These are phyloP conservation scores for Pseudopithomyces maydicus DNA, from an alignment of 2,329 filamentous ascomycete species.

Conservation along the genomic window DNA sequence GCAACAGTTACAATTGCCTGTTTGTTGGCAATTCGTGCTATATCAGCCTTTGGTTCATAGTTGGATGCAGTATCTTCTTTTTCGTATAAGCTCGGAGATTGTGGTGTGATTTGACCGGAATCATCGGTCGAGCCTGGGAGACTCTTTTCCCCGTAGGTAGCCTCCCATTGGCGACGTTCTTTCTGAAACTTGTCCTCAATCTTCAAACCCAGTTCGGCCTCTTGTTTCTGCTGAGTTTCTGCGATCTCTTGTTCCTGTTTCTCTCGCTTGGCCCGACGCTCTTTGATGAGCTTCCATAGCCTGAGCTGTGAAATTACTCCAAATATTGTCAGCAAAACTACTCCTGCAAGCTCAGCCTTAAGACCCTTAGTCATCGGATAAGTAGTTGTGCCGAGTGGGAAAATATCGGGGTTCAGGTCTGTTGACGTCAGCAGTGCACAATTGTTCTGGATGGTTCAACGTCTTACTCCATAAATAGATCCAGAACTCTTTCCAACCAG, in stretches of 20 bases:
- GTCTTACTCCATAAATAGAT: constrained; percentile 79
- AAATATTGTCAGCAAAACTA: constrained; percentile 73
- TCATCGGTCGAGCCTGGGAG: constrained; percentile 58
- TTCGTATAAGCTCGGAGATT: constrained; percentile 40
- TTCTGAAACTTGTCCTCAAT: constrained; percentile 66
- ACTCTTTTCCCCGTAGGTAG: constrained; percentile 69
- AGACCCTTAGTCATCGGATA: constrained; percentile 90
- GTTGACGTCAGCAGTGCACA: constrained; percentile 14
- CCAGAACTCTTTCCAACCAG: constrained; percentile 97
- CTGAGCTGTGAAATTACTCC: constrained; percentile 85
- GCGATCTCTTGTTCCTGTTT: constrained; percentile 56
- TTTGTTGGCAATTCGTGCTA: constrained; percentile 42
- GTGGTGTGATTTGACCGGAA: constrained; percentile 42
- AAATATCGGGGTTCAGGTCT: constrained; percentile 75
- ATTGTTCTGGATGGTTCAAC: neutral
- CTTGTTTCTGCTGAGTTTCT: constrained; percentile 66
- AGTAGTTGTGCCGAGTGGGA: constrained; percentile 74
- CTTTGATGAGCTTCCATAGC: constrained; percentile 79
- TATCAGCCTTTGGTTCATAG: constrained; percentile 54
- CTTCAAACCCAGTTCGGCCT: constrained; percentile 71
- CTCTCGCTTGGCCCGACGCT: constrained; percentile 54
- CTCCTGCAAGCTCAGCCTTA: constrained; percentile 79
- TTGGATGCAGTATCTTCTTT: constrained; percentile 47
- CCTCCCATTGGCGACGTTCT: constrained; percentile 76
- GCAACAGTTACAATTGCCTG: constrained; percentile 58